Evolutionary conservation across 1,139 yeast genomes (phyloP).

Genomic region (Pichia sp.): DNA sequence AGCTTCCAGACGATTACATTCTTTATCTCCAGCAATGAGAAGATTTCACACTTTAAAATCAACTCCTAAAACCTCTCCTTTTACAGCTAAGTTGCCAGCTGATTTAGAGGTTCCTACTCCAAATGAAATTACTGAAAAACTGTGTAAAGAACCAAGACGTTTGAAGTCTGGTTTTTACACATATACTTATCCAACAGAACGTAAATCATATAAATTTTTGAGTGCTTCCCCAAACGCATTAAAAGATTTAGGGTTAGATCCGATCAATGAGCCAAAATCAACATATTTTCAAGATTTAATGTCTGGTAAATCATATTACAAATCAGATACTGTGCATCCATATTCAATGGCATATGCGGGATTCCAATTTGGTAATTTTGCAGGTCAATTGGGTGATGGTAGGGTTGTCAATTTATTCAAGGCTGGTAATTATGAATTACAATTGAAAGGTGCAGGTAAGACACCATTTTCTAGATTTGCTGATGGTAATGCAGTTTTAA

Average conservation of each 20-base stretch:
- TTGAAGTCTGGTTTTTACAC: constrained; percentile 63
- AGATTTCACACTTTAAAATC: constrained; percentile 25
- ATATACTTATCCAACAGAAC: constrained; percentile 57
- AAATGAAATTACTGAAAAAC: constrained; percentile 24
- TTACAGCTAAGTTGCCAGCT: constrained; percentile 47
- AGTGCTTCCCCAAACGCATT: constrained; percentile 59
- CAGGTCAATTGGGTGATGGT: constrained; percentile 97
- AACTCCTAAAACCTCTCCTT: constrained; percentile 40
- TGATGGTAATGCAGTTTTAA: constrained; percentile 88
- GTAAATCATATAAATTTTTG: constrained; percentile 50
- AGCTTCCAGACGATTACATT: background rate
- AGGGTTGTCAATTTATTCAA: constrained; percentile 80
- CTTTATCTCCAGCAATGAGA: constrained; percentile 3
- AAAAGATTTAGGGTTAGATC: constrained; percentile 50
- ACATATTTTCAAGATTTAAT: constrained; percentile 48
- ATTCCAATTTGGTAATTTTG: constrained; percentile 92
- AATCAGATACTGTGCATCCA: constrained; percentile 42
- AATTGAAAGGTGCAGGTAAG: constrained; percentile 84
- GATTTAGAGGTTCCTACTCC: constrained; percentile 43
- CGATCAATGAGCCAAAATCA: constrained; percentile 28
- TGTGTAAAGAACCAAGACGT: constrained; percentile 37
- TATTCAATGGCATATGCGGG: constrained; percentile 94
- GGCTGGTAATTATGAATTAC: constrained; percentile 52
- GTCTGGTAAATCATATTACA: constrained; percentile 41
- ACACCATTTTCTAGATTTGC: constrained; percentile 94